Base-by-base conservation (phyloP, 768 basidiomycete genomes). In the Boletus edulis region DNA sequence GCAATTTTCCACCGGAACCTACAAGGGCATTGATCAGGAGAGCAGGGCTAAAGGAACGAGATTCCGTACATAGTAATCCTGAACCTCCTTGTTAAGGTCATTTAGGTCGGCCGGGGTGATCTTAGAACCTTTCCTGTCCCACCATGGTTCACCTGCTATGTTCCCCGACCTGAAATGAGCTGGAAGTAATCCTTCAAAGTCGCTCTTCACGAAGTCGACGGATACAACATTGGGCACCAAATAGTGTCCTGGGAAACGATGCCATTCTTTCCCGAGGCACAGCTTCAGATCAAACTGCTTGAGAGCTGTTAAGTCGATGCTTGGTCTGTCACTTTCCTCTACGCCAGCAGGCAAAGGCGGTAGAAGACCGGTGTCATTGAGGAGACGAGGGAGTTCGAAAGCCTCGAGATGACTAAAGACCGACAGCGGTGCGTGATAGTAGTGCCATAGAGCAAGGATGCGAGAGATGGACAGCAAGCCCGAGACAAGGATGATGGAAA, bases 261-360 rank as follows among this genome's bases (percentile, higher is more conserved):
- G 78, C 97, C 97, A 99, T 72, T 99, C 97, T 69, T 94, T 95
- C 46, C 88, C 92, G 48, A 89, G 77, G 72, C 97, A 99, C 2
- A 99, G 66, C 29, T 78, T 83, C 54, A 98, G 73, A 53, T 85
- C 81, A 63, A 94, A 83, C 13, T 82, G 76, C 53, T 77, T 78
- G 65, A 98, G 76, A 0, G 82, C 83, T 1, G 85, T 71, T 27
- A 92, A 76, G 65, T 92, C 86, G 37, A 94, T 77, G 35, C 77
- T 78, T 37, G 73, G 70, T 27, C 71, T 64, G 13, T 75, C 72
- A 42, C 51, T 79, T 73, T 80, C 78, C 52, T 81, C 77, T 62
- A 70, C 46, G 57, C 70, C 43, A 56, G 78, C 57, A 61, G 76
- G 59, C 18, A 75, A 72, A 35, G 78, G 69, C 10, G 82, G 78